Percentiles rank a stretch among this genome's conserved stretches.
Conservation (phyloP, 441 rosid species). For the Gossypium davidsonii region DNA sequence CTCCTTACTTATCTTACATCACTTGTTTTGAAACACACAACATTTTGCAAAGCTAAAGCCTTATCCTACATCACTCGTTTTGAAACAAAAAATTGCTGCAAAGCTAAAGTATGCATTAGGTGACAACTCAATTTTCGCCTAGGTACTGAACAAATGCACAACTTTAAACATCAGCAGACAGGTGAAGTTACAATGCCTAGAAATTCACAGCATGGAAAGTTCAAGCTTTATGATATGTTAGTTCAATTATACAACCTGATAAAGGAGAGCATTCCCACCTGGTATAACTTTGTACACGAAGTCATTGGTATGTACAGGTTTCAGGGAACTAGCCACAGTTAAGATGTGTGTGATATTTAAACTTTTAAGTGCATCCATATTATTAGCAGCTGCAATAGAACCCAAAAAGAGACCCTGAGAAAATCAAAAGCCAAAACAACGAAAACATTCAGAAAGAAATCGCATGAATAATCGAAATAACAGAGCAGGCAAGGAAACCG, state of each 20-base stretch:
- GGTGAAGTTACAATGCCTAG: neutral
- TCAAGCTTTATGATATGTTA: neutral
- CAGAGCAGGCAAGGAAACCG: neutral
- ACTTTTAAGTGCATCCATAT: conserved; percentile 39
- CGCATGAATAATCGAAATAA: neutral
- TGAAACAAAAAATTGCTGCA: too few species aligned
- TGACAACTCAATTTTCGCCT: neutral
- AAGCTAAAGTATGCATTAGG: neutral
- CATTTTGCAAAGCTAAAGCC: too few species aligned
- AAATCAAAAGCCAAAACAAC: conserved; percentile 1
- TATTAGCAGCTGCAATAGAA: conserved; percentile 49
- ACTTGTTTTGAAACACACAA: too few species aligned
- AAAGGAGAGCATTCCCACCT: conserved; percentile 26
- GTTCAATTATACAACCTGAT: neutral
- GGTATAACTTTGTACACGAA: conserved; percentile 46
- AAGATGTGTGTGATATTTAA: conserved; percentile 47
- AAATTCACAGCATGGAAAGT: neutral
- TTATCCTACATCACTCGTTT: too few species aligned
- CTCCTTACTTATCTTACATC: neutral
- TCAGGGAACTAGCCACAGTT: conserved; percentile 50
- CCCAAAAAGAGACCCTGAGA: conserved; percentile 65
- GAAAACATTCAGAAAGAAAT: neutral
- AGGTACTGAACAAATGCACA: neutral
- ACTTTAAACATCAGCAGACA: neutral
- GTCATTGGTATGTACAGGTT: conserved; percentile 41